Percentiles rank a stretch among this genome's conserved stretches.
Conservation (phyloP, 768 basidiomycete genomes). For the Hericium erinaceus region DNA sequence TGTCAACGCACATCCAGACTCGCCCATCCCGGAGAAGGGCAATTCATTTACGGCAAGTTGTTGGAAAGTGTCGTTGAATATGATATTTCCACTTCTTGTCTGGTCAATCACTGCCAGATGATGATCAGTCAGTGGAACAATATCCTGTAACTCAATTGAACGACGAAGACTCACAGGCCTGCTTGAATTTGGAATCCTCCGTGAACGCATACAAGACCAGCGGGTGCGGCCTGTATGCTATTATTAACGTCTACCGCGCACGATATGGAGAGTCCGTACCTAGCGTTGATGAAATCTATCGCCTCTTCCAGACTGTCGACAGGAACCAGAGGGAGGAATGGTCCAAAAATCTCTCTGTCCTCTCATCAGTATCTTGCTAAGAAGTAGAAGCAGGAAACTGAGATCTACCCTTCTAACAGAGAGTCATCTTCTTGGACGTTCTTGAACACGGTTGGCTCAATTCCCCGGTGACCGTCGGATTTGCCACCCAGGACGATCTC, state of each 20-base stretch:
- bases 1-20: slow-evolving; percentile 21
- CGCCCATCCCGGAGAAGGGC: slow-evolving; percentile 21
- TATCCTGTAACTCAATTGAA: background rate
- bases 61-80: slow-evolving; percentile 25
- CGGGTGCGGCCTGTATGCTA: background rate
- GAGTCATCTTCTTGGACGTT: slow-evolving; percentile 46
- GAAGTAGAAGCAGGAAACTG: slow-evolving; percentile 8
- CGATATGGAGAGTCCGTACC: slow-evolving; percentile 25
- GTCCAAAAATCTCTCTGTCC: slow-evolving; percentile 59
- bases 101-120: slow-evolving; percentile 15
- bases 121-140: too few relatives aligned
- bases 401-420: slow-evolving; percentile 44
- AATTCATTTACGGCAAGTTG: slow-evolving; percentile 15
- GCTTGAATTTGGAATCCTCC: slow-evolving; percentile 7
- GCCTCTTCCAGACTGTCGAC: slow-evolving; percentile 49
- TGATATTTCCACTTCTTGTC: slow-evolving; percentile 23
- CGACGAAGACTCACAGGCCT: slow-evolving; percentile 2
- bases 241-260: background rate
- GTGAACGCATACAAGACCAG: slow-evolving; percentile 13
- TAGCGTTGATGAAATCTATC: slow-evolving; percentile 41
- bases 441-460: slow-evolving; percentile 54
- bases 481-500: slow-evolving; percentile 44
- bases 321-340: slow-evolving; percentile 53
- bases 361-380: background rate
- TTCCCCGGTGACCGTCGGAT: slow-evolving; percentile 29